phyloP scores from a whole-genome alignment of 2,329 filamentous ascomycete species.

The Cordyceps pruinosa region DNA sequence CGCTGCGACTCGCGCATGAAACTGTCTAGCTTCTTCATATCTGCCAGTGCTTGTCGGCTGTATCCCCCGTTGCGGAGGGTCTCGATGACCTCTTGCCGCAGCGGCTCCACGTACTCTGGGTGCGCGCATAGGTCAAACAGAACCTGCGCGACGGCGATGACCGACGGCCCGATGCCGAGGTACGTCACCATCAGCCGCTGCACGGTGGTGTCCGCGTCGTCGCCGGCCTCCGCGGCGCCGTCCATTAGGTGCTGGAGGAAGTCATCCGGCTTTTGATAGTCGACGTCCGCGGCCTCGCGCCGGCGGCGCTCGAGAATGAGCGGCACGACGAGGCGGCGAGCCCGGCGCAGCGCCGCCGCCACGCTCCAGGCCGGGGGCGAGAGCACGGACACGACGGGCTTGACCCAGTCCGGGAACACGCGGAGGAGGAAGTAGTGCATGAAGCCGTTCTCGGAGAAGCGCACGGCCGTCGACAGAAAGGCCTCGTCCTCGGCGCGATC shows the following conservation, averaged over 20 bases:
- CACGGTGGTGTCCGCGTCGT: not conserved
- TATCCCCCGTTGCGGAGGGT: conserved; percentile 29
- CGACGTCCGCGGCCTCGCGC: not conserved
- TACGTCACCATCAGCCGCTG: conserved; percentile 8
- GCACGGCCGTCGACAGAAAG: not conserved
- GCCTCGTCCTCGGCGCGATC: conserved; percentile 2
- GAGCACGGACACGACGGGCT: not conserved
- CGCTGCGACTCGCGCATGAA: conserved; percentile 34
- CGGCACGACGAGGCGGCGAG: not conserved
- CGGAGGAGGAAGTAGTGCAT: conserved; percentile 2
- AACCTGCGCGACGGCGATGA: conserved; percentile 18
- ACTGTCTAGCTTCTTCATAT: conserved; percentile 35
- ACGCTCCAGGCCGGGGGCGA: conserved; percentile 2
- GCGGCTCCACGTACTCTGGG: conserved; percentile 31
- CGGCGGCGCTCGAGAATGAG: conserved; percentile 4
- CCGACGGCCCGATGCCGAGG: not conserved
- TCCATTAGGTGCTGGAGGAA: conserved; percentile 7
- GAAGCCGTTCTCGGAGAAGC: conserved; percentile 4
- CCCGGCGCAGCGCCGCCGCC: not conserved
- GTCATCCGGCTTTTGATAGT: not conserved
- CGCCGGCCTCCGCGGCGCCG: not conserved
- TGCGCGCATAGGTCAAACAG: conserved; percentile 33
- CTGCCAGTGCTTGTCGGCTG: conserved; percentile 29
- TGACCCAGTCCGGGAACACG: conserved; percentile 6
- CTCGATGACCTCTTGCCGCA: conserved; percentile 35